phyloP scores from a whole-genome alignment of 345 rosid species.

The Populus euphratica region DNA sequence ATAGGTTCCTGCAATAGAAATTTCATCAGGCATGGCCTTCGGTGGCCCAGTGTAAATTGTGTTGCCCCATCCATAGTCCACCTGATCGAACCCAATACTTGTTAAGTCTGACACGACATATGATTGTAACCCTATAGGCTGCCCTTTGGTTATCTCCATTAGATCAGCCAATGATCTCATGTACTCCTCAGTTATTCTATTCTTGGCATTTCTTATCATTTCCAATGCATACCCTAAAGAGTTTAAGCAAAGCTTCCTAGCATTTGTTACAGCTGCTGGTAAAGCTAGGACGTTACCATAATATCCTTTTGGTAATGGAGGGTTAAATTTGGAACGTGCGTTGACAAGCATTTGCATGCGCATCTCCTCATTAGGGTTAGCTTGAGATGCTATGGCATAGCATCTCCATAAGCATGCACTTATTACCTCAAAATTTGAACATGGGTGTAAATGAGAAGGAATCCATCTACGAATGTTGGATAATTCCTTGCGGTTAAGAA shows the following conservation, averaged over 20 bases:
- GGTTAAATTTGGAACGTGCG: constrained; percentile 4
- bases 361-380: constrained; percentile 3
- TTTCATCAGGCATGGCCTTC: not conserved
- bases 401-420: constrained; percentile 22
- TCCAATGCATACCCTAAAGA: constrained; percentile 14
- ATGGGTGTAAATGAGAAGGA: not conserved
- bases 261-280: constrained; percentile 12
- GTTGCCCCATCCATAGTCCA: constrained; percentile 33
- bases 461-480: not conserved
- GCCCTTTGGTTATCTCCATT: constrained; percentile 21
- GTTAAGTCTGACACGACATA: constrained; percentile 23
- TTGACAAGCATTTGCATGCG: constrained; percentile 7
- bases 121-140: constrained; percentile 15
- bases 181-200: constrained; percentile 17
- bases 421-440: not conserved
- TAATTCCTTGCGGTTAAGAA: constrained; percentile 9
- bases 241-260: not conserved
- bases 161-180: constrained; percentile 23
- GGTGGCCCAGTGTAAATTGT: constrained; percentile 24
- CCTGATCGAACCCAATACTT: constrained; percentile 8
- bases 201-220: not conserved
- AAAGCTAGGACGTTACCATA: constrained; percentile 16
- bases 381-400: constrained; percentile 10
- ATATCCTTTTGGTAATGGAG: constrained; percentile 17
- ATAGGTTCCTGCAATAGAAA: not conserved